Evolutionary conservation across 2,329 filamentous ascomycete species (phyloP), one percentile per base, ranked within the genome.

Genomic region (Aspergillus novofumigatus): DNA sequence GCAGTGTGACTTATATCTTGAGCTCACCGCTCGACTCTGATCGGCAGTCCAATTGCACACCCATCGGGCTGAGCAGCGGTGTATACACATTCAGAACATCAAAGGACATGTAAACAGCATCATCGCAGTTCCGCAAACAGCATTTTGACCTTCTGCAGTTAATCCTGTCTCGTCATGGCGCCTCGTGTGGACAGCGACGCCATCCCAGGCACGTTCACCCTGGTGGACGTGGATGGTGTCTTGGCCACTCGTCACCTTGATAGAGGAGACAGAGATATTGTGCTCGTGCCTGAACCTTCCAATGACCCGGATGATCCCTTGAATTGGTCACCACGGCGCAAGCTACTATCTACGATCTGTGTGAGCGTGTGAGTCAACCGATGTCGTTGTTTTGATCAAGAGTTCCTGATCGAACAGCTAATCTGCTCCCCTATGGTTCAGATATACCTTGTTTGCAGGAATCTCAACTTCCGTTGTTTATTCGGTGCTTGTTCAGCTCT

Each of bases 271-370:
- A 51, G 59, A 25, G 75, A 78, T 45, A 76, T 80, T 49, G 69
- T 78, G 2, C 67, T 79, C 3, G 70, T 77, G 1, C 77, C 77
- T 0, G 64, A 69, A 2, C 79, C 78, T 0, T 79, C 76, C 1
- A 62, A 67, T 44, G 76, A 81, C 58, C 77, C 76, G 1, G 75
- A 80, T 54, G 78, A 80, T 59, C 77, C 78, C 11, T 63, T 80
- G 51, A 79, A 79, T 49, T 80, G 78, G 78, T 69, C 72, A n/a
- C 67, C 62, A 4, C 62, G 67, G n/a, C 70, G 78, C 44, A 80
- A 80, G 58, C 52, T 73, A 4, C 55, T 78, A 23, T 77, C 77
- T 1, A 76, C 75, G 1, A 66, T 73, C 4, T 77, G 73, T 56
- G 74, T 75, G 52, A 77, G 74, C 60, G 69, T 79, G 59, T 76